Evolutionary conservation across 345 rosid genomes (phyloP).

Genomic region (Rhodomyrtus tomentosa): DNA sequence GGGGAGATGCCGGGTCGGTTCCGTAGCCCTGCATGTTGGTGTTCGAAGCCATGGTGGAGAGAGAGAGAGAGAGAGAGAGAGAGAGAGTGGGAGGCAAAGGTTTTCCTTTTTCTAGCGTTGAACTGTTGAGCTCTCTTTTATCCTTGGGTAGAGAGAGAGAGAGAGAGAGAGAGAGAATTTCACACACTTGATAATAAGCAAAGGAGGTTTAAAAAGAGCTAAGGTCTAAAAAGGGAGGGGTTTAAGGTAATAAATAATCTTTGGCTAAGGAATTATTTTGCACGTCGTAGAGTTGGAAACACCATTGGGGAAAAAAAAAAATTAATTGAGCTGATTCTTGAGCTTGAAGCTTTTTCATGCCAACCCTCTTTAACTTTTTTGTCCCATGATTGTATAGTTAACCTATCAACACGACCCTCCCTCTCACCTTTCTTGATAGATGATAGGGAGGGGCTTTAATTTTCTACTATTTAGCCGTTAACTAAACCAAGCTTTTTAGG

Average conservation of each 20-base stretch:
- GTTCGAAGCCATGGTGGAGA: conserved; percentile 5
- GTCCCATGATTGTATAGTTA: background rate
- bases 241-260: background rate
- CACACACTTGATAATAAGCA: background rate
- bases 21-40: conserved; percentile 27
- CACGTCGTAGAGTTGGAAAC: background rate
- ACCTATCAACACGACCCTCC: background rate
- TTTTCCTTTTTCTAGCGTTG: background rate
- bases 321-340: background rate
- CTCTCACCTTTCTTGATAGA: background rate
- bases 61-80: background rate
- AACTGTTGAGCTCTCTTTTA: background rate
- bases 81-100: background rate
- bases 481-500: background rate
- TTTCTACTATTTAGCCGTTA: background rate
- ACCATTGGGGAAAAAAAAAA: background rate
- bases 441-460: background rate
- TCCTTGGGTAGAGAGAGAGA: background rate
- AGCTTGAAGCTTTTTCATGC: background rate
- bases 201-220: background rate
- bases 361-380: background rate
- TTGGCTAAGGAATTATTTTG: background rate
- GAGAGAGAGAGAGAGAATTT: background rate
- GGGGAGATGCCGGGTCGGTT: conserved; percentile 34
- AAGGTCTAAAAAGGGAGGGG: background rate